phyloP scores from a whole-genome alignment of 2,329 filamentous ascomycete species.

The Dothiorella sarmentorum region DNA sequence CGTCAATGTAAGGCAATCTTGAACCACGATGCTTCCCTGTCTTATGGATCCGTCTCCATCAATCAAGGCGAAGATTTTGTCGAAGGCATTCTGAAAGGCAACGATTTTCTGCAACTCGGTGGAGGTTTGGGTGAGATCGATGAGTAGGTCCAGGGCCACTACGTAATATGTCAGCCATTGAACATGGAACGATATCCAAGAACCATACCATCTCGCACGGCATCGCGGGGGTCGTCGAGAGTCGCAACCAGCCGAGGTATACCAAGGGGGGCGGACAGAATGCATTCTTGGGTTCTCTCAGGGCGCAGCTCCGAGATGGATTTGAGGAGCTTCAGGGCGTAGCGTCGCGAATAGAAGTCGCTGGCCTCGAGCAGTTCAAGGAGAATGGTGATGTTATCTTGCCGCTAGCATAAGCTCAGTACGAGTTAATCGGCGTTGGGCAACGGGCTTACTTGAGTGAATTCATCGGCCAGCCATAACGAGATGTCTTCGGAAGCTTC shows the following conservation, averaged over 20 bases:
- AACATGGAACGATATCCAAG: constrained; percentile 11
- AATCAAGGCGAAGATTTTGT: constrained; percentile 79
- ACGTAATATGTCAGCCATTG: constrained; percentile 16
- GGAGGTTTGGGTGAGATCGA: constrained; percentile 81
- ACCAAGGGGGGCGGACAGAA: constrained; percentile 82
- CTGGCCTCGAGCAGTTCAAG: constrained; percentile 82
- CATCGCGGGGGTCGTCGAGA: constrained; percentile 81
- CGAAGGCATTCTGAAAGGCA: constrained; percentile 91
- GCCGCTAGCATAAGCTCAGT: constrained; percentile 63
- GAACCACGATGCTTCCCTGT: constrained; percentile 81
- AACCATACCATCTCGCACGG: constrained; percentile 68
- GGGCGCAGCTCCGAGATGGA: constrained; percentile 82
- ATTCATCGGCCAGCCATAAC: constrained; percentile 95
- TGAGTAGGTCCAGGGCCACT: constrained; percentile 82
- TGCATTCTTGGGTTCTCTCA: constrained; percentile 90
- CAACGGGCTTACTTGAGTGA: constrained; percentile 69
- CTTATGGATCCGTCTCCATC: constrained; percentile 74
- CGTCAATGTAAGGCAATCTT: constrained; percentile 87
- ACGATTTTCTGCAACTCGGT: constrained; percentile 91
- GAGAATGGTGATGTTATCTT: constrained; percentile 91
- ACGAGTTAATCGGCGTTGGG: constrained; percentile 24
- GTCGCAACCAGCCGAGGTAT: constrained; percentile 81
- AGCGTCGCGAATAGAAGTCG: constrained; percentile 89
- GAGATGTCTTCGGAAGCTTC: constrained; percentile 96
- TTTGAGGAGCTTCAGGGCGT: constrained; percentile 83